These are phyloP conservation scores for Craspedostauros australis DNA, from an alignment of 108 stramenopile species.

Conservation along the genomic window DNA sequence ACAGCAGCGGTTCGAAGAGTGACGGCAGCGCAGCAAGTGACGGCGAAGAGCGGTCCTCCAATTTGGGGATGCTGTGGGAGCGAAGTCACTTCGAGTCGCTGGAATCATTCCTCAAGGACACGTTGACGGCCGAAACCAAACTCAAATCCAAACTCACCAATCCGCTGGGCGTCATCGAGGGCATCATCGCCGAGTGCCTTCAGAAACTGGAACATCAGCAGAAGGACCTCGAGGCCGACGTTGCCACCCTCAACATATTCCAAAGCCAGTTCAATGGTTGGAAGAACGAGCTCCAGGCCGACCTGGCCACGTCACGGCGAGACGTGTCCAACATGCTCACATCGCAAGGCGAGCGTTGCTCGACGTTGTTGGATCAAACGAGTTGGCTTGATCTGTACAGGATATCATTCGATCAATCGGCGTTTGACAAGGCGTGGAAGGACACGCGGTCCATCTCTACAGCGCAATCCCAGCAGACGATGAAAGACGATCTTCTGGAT, in stretches of 20 bases:
- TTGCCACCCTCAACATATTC: conserved; percentile 57
- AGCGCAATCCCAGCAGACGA: conserved; percentile 10
- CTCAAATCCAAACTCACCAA: conserved; percentile 68
- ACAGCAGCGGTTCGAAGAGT: not conserved
- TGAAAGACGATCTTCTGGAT: conserved; percentile 14
- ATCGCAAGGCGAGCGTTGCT: conserved; percentile 26
- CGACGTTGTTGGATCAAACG: conserved; percentile 25
- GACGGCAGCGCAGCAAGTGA: not conserved
- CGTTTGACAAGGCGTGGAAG: conserved; percentile 49
- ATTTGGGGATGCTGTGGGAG: conserved; percentile 35
- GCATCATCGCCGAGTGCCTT: conserved; percentile 51
- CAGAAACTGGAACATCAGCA: conserved; percentile 30
- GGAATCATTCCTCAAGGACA: conserved; percentile 61
- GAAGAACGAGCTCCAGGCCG: conserved; percentile 48
- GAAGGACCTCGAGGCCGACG: conserved; percentile 54
- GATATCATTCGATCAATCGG: conserved; percentile 25
- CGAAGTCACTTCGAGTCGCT: conserved; percentile 54
- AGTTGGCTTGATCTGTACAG: conserved; percentile 15
- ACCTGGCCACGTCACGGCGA: conserved; percentile 28
- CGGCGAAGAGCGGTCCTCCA: not conserved
- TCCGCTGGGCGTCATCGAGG: conserved; percentile 74
- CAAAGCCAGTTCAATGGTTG: conserved; percentile 61
- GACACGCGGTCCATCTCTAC: conserved; percentile 8
- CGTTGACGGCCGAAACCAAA: conserved; percentile 67
- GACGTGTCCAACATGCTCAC: conserved; percentile 21